phyloP scores from a whole-genome alignment of 2,329 filamentous ascomycete genomes.

The Kalmusia sp. region DNA sequence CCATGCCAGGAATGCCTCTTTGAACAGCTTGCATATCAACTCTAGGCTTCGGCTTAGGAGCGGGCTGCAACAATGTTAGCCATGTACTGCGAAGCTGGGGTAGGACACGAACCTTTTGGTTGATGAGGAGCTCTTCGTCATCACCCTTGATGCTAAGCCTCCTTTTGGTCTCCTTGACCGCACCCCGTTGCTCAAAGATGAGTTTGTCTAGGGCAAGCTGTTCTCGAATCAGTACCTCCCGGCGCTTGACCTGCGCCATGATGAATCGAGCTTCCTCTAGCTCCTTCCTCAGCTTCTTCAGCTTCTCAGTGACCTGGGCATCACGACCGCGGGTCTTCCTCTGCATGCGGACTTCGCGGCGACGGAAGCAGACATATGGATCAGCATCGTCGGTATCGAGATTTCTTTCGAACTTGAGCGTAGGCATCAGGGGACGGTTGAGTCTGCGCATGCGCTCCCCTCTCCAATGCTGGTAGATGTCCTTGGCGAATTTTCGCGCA shows the following conservation, averaged over 20 bases:
- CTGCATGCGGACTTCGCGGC: slow-evolving; percentile 90
- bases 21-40: slow-evolving; percentile 65
- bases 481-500: slow-evolving; percentile 70
- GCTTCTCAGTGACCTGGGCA: slow-evolving; percentile 91
- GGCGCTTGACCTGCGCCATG: slow-evolving; percentile 76
- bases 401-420: slow-evolving; percentile 91
- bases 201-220: slow-evolving; percentile 75
- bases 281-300: slow-evolving; percentile 89
- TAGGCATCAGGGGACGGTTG: slow-evolving; percentile 77
- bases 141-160: slow-evolving; percentile 88
- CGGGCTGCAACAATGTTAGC: slow-evolving; percentile 40
- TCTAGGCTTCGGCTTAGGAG: slow-evolving; percentile 61
- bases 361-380: slow-evolving; percentile 96
- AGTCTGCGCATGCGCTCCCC: slow-evolving; percentile 68
- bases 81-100: background rate
- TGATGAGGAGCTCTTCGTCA: slow-evolving; percentile 84
- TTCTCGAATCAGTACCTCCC: slow-evolving; percentile 81
- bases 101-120: slow-evolving; percentile 77
- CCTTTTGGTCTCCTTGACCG: slow-evolving; percentile 87
- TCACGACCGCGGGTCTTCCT: slow-evolving; percentile 94
- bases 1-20: slow-evolving; percentile 69
- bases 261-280: slow-evolving; percentile 87
- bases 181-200: slow-evolving; percentile 82
- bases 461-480: slow-evolving; percentile 92
- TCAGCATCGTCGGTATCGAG: slow-evolving; percentile 95